Conservation (phyloP, 805 yeast species). For the Groenewaldozyma salmanticensis region DNA sequence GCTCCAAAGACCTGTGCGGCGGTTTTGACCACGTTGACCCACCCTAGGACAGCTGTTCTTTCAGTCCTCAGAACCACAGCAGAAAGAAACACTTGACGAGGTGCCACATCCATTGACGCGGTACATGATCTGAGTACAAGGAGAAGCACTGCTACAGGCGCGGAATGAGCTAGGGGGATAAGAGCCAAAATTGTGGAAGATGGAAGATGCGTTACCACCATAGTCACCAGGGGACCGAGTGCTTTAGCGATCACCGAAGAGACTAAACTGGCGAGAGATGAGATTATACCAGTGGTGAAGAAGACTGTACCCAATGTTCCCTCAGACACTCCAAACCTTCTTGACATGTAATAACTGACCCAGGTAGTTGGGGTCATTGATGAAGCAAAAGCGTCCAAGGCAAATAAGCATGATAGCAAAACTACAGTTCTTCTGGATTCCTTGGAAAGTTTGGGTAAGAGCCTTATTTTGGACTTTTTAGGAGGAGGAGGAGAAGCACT, state of each 20-base stretch:
- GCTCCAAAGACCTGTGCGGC: slow-evolving; percentile 77
- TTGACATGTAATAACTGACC: slow-evolving; percentile 69
- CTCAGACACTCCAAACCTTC: slow-evolving; percentile 43
- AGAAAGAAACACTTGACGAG: slow-evolving; percentile 71
- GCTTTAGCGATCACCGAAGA: slow-evolving; percentile 36
- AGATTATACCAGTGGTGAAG: slow-evolving; percentile 50
- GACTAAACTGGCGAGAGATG: slow-evolving; percentile 49
- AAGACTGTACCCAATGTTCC: slow-evolving; percentile 57
- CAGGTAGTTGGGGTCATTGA: slow-evolving; percentile 79
- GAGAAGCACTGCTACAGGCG: slow-evolving; percentile 37
- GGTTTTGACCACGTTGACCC: slow-evolving; percentile 77
- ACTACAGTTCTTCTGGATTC: slow-evolving; percentile 20
- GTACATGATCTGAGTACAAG: slow-evolving; percentile 51
- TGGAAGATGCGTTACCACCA: slow-evolving; percentile 65
- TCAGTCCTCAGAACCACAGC: slow-evolving; percentile 55
- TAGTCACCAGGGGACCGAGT: slow-evolving; percentile 71
- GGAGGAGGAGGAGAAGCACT: neutral
- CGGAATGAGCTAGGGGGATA: slow-evolving; percentile 39
- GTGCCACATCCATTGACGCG: slow-evolving; percentile 80
- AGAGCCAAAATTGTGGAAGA: slow-evolving; percentile 51
- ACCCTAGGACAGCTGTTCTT: slow-evolving; percentile 70
- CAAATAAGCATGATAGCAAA: slow-evolving; percentile 35
- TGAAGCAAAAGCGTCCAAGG: slow-evolving; percentile 74
- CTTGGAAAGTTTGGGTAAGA: slow-evolving; percentile 19
- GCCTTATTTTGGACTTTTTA: neutral